A percentile compares a stretch with the other conserved stretches of the same genome.
phyloP scores from a whole-genome alignment of 1,284 basidiomycete species.

The Anthracocystis walkeri region DNA sequence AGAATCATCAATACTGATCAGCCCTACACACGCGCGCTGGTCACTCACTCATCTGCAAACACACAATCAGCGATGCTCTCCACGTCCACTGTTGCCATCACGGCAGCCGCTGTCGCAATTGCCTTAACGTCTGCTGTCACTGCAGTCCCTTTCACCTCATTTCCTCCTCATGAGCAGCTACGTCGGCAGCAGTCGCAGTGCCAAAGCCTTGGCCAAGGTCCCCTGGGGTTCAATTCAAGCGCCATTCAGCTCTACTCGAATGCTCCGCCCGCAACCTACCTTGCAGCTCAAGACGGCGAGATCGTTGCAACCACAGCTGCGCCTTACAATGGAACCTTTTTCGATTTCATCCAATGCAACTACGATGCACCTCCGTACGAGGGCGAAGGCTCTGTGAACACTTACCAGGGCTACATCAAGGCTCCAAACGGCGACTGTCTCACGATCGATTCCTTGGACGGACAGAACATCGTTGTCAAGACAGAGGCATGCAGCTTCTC shows the following conservation, averaged over 20 bases:
- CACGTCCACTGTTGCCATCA: too few relatives aligned
- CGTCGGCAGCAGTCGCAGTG: slow-evolving; percentile 2
- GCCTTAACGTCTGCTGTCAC: too few relatives aligned
- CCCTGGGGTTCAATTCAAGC: slow-evolving; percentile 16
- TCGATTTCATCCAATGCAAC: slow-evolving; percentile 19
- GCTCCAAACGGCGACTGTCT: slow-evolving; percentile 10
- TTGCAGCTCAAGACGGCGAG: slow-evolving; percentile 2
- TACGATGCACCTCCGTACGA: not conserved
- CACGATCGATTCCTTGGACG: slow-evolving; percentile 8
- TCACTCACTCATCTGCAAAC: too few relatives aligned
- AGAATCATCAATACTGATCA: too few relatives aligned
- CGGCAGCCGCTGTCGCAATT: too few relatives aligned
- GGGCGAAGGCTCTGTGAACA: slow-evolving; percentile 8
- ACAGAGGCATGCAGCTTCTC: slow-evolving; percentile 9
- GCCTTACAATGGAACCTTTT: slow-evolving; percentile 6
- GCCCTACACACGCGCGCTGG: too few relatives aligned
- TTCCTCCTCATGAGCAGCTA: too few relatives aligned
- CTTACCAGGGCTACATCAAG: slow-evolving; percentile 19
- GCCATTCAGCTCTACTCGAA: slow-evolving; percentile 8
- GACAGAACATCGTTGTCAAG: not conserved
- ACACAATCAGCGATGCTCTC: too few relatives aligned
- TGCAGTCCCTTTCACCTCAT: too few relatives aligned
- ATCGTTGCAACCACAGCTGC: not conserved
- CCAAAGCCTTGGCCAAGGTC: slow-evolving; percentile 17
- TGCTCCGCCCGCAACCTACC: slow-evolving; percentile 6